A percentile compares a stretch with the other conserved stretches of the same genome.
Conservation (phyloP, 179 eudicot species). For the Actinidia arguta region DNA sequence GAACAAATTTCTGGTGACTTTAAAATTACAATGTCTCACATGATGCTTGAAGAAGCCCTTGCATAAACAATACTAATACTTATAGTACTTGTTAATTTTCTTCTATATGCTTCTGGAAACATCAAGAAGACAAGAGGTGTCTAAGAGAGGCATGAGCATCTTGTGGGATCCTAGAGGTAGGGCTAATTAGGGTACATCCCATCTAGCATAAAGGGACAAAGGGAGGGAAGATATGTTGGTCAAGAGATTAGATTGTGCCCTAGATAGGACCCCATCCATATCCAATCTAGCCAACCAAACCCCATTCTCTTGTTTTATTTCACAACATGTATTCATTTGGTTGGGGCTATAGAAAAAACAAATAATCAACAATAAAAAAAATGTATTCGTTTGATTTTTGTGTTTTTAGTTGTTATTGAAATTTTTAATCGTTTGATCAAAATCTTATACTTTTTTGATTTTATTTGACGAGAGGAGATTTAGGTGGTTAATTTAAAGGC, state of each 20-base stretch:
- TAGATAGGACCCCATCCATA: neutral
- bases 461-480: neutral
- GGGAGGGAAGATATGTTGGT: neutral
- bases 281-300: constrained; percentile 18
- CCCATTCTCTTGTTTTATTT: constrained; percentile 7
- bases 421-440: too few species aligned
- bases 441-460: too few species aligned
- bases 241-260: constrained; percentile 17
- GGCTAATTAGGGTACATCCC: constrained; percentile 24
- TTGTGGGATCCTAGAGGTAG: neutral
- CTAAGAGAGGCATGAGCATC: neutral
- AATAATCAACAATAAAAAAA: neutral
- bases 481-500: neutral
- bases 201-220: constrained; percentile 17
- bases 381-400: too few species aligned
- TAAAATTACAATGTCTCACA: neutral
- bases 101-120: neutral
- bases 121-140: constrained; percentile 1
- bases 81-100: neutral
- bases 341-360: neutral
- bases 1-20: too few species aligned
- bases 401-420: neutral
- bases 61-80: neutral
- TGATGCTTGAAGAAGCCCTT: neutral
- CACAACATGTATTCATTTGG: neutral